Conservation (phyloP, 2,329 filamentous ascomycete species). For the Diplodia scrobiculata region DNA sequence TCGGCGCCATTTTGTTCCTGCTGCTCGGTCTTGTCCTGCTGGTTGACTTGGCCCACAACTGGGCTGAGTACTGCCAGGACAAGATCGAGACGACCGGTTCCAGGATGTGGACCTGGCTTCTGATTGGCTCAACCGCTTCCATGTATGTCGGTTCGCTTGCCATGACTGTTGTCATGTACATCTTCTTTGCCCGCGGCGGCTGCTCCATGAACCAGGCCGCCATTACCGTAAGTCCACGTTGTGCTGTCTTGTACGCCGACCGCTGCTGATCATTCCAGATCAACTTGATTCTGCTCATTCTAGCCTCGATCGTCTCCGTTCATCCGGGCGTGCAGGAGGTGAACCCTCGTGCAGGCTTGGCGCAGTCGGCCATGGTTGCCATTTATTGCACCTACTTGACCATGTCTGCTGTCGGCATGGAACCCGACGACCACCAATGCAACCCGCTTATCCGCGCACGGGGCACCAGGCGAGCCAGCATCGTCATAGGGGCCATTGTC, state of each 20-base stretch:
- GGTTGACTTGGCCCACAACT: conserved; percentile 92
- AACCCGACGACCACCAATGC: conserved; percentile 90
- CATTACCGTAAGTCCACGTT: conserved; percentile 64
- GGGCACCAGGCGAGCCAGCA: conserved; percentile 83
- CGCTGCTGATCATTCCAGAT: conserved; percentile 49
- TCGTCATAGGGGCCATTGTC: conserved; percentile 89
- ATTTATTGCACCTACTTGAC: conserved; percentile 99
- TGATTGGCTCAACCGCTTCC: conserved; percentile 87
- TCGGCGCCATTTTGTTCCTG: conserved; percentile 89
- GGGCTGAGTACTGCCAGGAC: conserved; percentile 93
- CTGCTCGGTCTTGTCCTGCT: conserved; percentile 88
- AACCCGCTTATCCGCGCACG: conserved; percentile 87
- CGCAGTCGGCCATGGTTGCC: conserved; percentile 96
- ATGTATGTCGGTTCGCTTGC: conserved; percentile 91
- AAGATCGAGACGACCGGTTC: conserved; percentile 92
- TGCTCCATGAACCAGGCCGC: conserved; percentile 97
- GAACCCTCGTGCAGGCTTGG: conserved; percentile 90
- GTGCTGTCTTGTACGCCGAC: conserved; percentile 23
- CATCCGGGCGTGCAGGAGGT: conserved; percentile 87
- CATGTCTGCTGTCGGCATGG: conserved; percentile 98
- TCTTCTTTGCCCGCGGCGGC: conserved; percentile 81
- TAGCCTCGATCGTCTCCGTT: conserved; percentile 80
- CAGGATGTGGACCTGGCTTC: conserved; percentile 75
- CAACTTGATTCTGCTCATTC: conserved; percentile 81
- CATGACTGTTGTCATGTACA: conserved; percentile 96